Conservation (phyloP, 345 rosid species). For the Syzygium aqueum region DNA sequence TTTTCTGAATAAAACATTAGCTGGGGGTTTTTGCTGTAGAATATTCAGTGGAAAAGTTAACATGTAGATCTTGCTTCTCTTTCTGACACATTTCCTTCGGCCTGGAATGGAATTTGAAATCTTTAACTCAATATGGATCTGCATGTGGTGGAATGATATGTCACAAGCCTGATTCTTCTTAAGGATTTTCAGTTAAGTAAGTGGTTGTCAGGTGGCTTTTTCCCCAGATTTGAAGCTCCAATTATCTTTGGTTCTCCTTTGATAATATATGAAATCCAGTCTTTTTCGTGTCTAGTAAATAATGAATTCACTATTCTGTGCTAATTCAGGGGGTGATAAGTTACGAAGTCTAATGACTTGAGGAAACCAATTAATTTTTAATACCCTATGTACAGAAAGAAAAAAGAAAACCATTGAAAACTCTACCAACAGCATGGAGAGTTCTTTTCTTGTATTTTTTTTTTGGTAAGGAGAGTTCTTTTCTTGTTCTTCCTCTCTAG, state of each 20-base stretch:
- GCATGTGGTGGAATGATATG: background rate
- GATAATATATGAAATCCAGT: background rate
- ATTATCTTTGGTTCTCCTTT: background rate
- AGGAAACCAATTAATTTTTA: background rate
- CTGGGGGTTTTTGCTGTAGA: background rate
- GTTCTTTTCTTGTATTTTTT: background rate
- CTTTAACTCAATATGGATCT: background rate
- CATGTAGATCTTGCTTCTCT: background rate
- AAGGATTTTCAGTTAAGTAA: background rate
- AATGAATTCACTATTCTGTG: background rate
- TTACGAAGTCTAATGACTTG: background rate
- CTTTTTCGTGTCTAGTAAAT: background rate
- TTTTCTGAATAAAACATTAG: background rate
- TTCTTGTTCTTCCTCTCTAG: background rate
- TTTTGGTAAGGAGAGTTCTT: background rate
- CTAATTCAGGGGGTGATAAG: background rate
- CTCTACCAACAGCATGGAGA: background rate
- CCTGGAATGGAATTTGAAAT: background rate
- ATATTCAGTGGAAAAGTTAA: background rate
- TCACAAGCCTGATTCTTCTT: background rate
- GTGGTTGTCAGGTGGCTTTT: background rate
- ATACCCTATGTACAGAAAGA: background rate
- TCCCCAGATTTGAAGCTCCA: background rate
- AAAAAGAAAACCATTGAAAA: background rate
- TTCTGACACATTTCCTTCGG: background rate